Conservation (phyloP, 805 yeast genomes). For the Cyberlindnera misumaiensis region DNA sequence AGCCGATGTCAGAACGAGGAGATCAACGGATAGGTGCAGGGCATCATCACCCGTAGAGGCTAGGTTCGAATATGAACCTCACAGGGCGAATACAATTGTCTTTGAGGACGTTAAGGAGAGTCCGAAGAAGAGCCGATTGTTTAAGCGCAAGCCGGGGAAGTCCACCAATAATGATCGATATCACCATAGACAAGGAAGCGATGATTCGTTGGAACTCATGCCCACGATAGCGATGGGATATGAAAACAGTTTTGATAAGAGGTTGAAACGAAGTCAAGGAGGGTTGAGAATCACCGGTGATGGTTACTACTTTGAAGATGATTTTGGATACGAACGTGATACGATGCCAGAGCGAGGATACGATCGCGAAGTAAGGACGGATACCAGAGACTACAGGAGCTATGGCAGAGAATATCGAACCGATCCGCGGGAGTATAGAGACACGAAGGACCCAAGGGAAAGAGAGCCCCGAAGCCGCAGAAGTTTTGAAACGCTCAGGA, state of each 20-base stretch:
- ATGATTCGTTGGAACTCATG: constrained; percentile 19
- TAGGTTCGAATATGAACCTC: constrained; percentile 6
- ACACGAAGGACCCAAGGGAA: too few relatives aligned
- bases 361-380: too few relatives aligned
- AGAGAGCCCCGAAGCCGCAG: too few relatives aligned
- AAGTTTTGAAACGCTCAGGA: too few relatives aligned
- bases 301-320: constrained; percentile 16
- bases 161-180: constrained; percentile 3
- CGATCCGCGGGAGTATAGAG: too few relatives aligned
- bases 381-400: too few relatives aligned
- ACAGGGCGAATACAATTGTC: constrained; percentile 9
- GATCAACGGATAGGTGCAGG: not conserved
- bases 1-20: not conserved
- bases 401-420: too few relatives aligned
- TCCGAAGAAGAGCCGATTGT: not conserved
- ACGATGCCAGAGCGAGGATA: too few relatives aligned
- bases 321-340: too few relatives aligned
- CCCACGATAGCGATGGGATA: constrained; percentile 24
- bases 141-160: not conserved
- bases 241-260: constrained; percentile 18
- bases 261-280: constrained; percentile 11
- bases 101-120: constrained; percentile 7
- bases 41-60: not conserved
- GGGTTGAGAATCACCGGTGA: constrained; percentile 21
- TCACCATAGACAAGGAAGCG: constrained; percentile 12